Conservation (phyloP, 805 yeast species). For the Sugiyamaella mastotermitis region DNA sequence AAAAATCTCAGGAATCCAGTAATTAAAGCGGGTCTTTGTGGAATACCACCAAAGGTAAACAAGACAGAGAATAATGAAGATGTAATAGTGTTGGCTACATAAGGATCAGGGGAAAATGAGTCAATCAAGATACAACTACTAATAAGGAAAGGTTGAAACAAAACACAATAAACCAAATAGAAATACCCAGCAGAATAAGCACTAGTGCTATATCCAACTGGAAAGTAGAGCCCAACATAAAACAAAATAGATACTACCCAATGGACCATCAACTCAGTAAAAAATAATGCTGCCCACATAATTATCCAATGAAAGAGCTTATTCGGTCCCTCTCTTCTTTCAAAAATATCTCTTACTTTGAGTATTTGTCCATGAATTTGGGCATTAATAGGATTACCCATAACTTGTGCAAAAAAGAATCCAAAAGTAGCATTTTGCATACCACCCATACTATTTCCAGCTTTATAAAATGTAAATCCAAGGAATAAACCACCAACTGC, state of each 20-base stretch:
- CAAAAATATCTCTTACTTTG: conserved; percentile 53
- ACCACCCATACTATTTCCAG: conserved; percentile 29
- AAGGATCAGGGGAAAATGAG: conserved; percentile 50
- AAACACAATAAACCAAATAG: conserved; percentile 29
- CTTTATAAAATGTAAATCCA: conserved; percentile 5
- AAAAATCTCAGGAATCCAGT: conserved; percentile 80
- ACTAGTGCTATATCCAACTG: conserved; percentile 56
- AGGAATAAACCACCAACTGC: conserved; percentile 5
- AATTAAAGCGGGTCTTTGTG: conserved; percentile 47
- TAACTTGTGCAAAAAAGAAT: conserved; percentile 55
- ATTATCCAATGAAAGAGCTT: conserved; percentile 43
- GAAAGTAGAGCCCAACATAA: conserved; percentile 55
- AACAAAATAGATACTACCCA: conserved; percentile 51
- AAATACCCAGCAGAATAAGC: conserved; percentile 39
- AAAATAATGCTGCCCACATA: conserved; percentile 54
- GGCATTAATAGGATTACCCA: conserved; percentile 47
- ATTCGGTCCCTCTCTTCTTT: conserved; percentile 65
- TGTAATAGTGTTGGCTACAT: conserved; percentile 53
- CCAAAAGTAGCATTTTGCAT: conserved; percentile 71
- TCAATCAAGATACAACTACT: conserved; percentile 25
- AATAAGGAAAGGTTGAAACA: conserved; percentile 41
- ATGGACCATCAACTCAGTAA: conserved; percentile 55
- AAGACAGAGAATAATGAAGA: conserved; percentile 48
- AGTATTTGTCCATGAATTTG: conserved; percentile 56
- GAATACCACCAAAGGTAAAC: conserved; percentile 59